Percentiles rank a stretch among this genome's conserved stretches.
phyloP scores from a whole-genome alignment of 2,329 filamentous ascomycete genomes.

The Exserohilum turcica region DNA sequence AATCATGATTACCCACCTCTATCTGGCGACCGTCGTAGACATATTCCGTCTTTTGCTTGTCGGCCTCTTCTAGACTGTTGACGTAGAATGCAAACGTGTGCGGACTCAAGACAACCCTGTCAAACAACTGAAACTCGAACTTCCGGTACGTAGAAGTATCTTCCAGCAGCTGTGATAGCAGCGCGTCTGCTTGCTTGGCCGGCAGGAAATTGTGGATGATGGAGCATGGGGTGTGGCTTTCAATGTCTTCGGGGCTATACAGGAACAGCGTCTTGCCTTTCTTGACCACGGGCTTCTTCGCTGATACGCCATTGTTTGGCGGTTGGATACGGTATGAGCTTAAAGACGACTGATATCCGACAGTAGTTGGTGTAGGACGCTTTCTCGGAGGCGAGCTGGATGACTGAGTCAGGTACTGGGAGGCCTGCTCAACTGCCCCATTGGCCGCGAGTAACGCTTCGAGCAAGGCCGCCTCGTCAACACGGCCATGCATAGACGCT shows the following conservation, averaged over 20 bases:
- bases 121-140: slow-evolving; percentile 83
- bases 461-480: slow-evolving; percentile 70
- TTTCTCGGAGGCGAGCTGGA: slow-evolving; percentile 43
- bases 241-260: slow-evolving; percentile 80
- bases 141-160: slow-evolving; percentile 74
- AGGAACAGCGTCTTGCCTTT: slow-evolving; percentile 85
- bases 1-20: slow-evolving; percentile 51
- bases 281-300: slow-evolving; percentile 62
- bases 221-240: slow-evolving; percentile 83
- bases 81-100: slow-evolving; percentile 87
- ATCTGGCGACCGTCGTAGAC: slow-evolving; percentile 80
- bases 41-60: slow-evolving; percentile 76
- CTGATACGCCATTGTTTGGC: neutral
- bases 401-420: slow-evolving; percentile 57
- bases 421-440: slow-evolving; percentile 73
- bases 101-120: slow-evolving; percentile 81
- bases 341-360: slow-evolving; percentile 54
- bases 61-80: slow-evolving; percentile 70
- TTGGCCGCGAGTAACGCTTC: slow-evolving; percentile 79
- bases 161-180: slow-evolving; percentile 75
- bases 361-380: slow-evolving; percentile 22
- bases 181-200: slow-evolving; percentile 68
- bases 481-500: slow-evolving; percentile 71
- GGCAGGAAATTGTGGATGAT: slow-evolving; percentile 92
- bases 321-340: slow-evolving; percentile 30